Evolutionary conservation across 2,329 filamentous ascomycete species (phyloP).

Genomic region (Ophiostoma tasmaniense): DNA sequence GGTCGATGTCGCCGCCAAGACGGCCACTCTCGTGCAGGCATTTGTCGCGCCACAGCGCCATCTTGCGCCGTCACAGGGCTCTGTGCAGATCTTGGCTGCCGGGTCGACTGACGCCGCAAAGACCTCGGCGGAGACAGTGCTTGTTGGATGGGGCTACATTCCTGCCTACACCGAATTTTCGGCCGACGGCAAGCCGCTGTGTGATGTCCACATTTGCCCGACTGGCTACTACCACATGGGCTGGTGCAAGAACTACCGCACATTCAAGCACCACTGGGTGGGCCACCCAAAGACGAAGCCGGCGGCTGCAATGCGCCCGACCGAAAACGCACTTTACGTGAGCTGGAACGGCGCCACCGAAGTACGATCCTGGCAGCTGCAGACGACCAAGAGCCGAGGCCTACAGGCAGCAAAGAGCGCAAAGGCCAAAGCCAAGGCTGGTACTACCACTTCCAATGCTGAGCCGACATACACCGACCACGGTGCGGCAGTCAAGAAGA

Average conservation of each 20-base stretch:
- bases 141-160: slow-evolving; percentile 40
- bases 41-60: slow-evolving; percentile 33
- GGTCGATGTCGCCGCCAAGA: slow-evolving; percentile 34
- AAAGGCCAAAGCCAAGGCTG: not conserved
- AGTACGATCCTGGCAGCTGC: slow-evolving; percentile 7
- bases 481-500: not conserved
- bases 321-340: slow-evolving; percentile 22
- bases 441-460: not conserved
- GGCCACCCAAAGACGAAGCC: slow-evolving; percentile 15
- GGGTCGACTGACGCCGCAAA: slow-evolving; percentile 2
- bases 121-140: slow-evolving; percentile 30
- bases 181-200: slow-evolving; percentile 31
- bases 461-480: not conserved
- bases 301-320: slow-evolving; percentile 17
- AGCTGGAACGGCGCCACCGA: slow-evolving; percentile 30
- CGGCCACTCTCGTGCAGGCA: slow-evolving; percentile 33
- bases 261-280: slow-evolving; percentile 24
- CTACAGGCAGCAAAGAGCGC: not conserved
- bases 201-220: slow-evolving; percentile 29
- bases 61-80: slow-evolving; percentile 33
- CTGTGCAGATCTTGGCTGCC: slow-evolving; percentile 30
- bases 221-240: slow-evolving; percentile 4
- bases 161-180: slow-evolving; percentile 40
- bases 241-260: slow-evolving; percentile 23
- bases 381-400: slow-evolving; percentile 1